Conservation (phyloP, 148 eudicot species). For the Pouteria glomerata region DNA sequence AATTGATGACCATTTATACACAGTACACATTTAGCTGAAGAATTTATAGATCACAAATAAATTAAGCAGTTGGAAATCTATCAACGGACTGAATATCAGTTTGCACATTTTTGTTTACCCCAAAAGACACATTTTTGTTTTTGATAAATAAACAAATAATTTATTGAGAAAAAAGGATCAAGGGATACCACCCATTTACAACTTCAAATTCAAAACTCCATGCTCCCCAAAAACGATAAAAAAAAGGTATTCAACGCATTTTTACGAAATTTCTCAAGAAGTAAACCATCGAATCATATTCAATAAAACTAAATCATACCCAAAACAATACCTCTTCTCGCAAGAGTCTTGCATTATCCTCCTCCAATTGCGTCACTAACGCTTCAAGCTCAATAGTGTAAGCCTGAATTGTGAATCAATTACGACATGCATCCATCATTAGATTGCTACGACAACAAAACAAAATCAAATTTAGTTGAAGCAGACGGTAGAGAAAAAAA, state of each 20-base stretch:
- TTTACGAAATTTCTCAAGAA: background rate
- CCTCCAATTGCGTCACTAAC: conserved; percentile 24
- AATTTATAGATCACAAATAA: too few relatives aligned
- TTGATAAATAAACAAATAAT: too few relatives aligned
- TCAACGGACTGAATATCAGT: too few relatives aligned
- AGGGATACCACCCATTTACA: too few relatives aligned
- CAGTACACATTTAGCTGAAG: too few relatives aligned
- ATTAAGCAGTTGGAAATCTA: too few relatives aligned
- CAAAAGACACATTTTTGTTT: too few relatives aligned
- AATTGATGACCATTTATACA: too few relatives aligned
- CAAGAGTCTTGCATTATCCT: conserved; percentile 22
- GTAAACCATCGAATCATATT: background rate
- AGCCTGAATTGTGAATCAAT: conserved; percentile 10
- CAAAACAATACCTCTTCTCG: conserved; percentile 20
- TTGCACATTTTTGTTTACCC: too few relatives aligned
- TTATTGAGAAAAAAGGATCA: too few relatives aligned
- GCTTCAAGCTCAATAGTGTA: conserved; percentile 28
- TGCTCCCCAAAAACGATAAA: background rate
- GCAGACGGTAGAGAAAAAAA: background rate
- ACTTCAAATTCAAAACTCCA: background rate
- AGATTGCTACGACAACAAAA: background rate
- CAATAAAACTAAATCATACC: background rate
- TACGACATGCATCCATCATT: background rate
- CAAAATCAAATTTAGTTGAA: background rate
- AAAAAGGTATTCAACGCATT: too few relatives aligned